Percentiles rank a stretch among this genome's conserved stretches.
Evolutionary conservation across 2,329 filamentous ascomycete genomes (phyloP).

Genomic region (Hymenoscyphus linearis): DNA sequence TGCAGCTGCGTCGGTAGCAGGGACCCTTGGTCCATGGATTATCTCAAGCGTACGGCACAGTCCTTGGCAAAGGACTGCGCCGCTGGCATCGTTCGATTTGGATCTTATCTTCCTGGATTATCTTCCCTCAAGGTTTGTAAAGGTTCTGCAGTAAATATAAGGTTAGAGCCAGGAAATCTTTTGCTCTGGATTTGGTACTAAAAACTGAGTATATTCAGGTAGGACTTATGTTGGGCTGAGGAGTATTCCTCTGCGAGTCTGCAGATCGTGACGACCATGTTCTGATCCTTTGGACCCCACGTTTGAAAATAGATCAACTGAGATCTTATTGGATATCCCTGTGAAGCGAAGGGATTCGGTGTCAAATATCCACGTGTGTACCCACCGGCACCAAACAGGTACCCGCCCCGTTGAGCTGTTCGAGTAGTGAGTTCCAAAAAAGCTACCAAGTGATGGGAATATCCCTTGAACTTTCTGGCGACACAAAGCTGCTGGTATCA

Average conservation of each 20-base stretch:
- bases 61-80: not conserved
- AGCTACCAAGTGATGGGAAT: too few relatives aligned
- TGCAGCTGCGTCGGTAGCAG: not conserved
- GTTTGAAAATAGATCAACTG: slow-evolving; percentile 3
- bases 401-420: too few relatives aligned
- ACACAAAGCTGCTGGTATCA: too few relatives aligned
- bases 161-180: not conserved
- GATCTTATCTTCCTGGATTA: not conserved
- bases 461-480: too few relatives aligned
- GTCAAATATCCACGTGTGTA: not conserved
- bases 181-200: not conserved
- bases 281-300: not conserved
- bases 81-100: not conserved
- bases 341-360: not conserved
- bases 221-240: not conserved
- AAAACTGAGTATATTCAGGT: not conserved
- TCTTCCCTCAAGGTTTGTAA: not conserved
- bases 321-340: not conserved
- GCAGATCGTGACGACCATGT: not conserved
- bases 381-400: not conserved
- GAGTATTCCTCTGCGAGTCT: too few relatives aligned
- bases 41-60: slow-evolving; percentile 4
- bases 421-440: too few relatives aligned
- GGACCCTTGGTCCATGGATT: not conserved
- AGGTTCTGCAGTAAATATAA: not conserved